Evolutionary conservation across 331 rosid genomes (phyloP), one percentile per base, ranked within the genome.

Genomic region (Saraca asoca): DNA sequence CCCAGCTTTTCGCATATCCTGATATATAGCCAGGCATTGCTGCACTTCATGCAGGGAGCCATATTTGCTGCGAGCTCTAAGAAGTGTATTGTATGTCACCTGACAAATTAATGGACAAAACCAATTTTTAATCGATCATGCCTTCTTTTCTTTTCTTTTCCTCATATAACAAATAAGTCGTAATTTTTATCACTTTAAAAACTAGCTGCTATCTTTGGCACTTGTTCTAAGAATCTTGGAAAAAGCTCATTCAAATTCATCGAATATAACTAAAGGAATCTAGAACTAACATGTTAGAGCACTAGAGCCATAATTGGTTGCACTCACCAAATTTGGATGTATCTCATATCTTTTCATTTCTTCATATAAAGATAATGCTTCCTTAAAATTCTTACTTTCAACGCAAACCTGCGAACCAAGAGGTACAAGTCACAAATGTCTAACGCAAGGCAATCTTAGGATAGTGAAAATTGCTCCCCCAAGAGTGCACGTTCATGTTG

Each of bases 1-100:
- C 98, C 98, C 96, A 13, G 98, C 90, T 73, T 82, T 93, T 54
- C 91, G 80, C 98, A 93, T 86, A 52, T 93, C 97, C 81, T 83
- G 97, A 51, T 93, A 93, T 77, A 87, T 78, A 68, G 90, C 74
- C 70, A 93, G 66, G 75, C 96, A 87, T 71, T 87, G 96, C 71
- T 87, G 93, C 52, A 93, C 90, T 83, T 85, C 98, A 18, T 51
- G 81, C 18, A 90, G 66, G 52, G 97, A 87, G 57, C 90, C 96
- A 12, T 90, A 93, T 68, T 80, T 85, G 64, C 70, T 81, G 29
- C 96, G 90, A 17, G 97, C 94, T 81, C 80, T 82, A 69, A 87
- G 58, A 72, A 93, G 90, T 50, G 98, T 93, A 66, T 80, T 82
- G 70, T 93, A 89, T 33, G 96, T 93, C 66, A 87, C 95, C 98